Evolutionary conservation across 1,139 yeast genomes (phyloP), one percentile per base, ranked within the genome.

Genomic region (Protomyces lactucae-debilis): DNA sequence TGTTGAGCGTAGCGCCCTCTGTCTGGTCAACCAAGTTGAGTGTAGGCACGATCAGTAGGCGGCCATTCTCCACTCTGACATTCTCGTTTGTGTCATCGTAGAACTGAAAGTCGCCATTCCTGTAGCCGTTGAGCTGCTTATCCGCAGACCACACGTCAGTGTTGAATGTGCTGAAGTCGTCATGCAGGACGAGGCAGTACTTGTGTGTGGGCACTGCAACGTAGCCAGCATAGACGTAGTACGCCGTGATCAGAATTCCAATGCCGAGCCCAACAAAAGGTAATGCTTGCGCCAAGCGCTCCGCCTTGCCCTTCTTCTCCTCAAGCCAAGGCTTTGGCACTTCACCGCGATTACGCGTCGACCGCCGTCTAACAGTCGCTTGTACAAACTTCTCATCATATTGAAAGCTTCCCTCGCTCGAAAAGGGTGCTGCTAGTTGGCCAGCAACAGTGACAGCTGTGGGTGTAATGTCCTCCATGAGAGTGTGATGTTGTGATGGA

Each of bases 21-120:
- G 16, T 16, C 25, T 52, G 55, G 55, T 52, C 55, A 14, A 52
- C 43, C 14, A 32, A 14, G 23, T 52, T 52, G 55, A 52, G 36
- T 21, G 55, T 35, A 12, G 55, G 55, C 25, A 36, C 28, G 40
- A 92, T 90, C 72, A 95, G 93, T 60, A 93, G 77, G 73, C 91
- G 89, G 3, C 99, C 99, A 74, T 93, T 93, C 72, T 88, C 96
- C 40, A 91, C 96, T 70, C 48, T 18, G 3, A 43, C 25, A 57
- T 66, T 66, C 25, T 60, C 52, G n/a, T 36, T 3, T 5, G 56
- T 40, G 35, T 52, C 55, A 8, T 67, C 64, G 36, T 66, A 37
- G 66, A 66, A 66, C 32, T 65, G 63, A 21, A 66, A 66, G 52
- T 59, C 65, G 39, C 67, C 66, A 55, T 65, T 66, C 28, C 68